Conservation (phyloP, 2,329 filamentous ascomycete species). For the Ceratocystis variospora region DNA sequence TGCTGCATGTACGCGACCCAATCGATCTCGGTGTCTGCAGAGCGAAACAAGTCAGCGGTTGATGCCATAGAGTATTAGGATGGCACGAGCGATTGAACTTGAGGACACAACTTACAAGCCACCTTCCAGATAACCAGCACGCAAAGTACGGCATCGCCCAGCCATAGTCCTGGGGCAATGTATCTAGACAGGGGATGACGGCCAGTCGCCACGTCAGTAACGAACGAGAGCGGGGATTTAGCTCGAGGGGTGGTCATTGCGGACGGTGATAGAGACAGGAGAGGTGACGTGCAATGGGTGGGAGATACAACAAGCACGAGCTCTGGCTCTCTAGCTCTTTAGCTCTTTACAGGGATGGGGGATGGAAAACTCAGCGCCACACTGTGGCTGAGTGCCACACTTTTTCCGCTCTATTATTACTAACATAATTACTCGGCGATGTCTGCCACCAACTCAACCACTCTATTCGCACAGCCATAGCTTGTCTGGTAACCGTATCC, state of each 20-base stretch:
- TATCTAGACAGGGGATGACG: conserved; percentile 37
- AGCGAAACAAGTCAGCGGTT: background rate
- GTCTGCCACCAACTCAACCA: conserved; percentile 52
- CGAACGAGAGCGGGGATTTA: conserved; percentile 20
- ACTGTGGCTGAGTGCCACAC: background rate
- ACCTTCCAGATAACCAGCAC: conserved; percentile 64
- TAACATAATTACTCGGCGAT: conserved; percentile 27
- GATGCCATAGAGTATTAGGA: background rate
- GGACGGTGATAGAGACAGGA: background rate
- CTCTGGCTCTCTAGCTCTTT: background rate
- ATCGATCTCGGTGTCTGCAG: conserved; percentile 83
- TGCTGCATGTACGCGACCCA: conserved; percentile 98
- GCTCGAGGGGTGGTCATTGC: background rate
- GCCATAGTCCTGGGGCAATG: conserved; percentile 48
- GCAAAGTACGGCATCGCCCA: conserved; percentile 59
- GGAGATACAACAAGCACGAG: background rate
- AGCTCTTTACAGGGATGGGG: background rate
- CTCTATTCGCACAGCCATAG: conserved; percentile 57
- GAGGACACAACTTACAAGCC: conserved; percentile 48
- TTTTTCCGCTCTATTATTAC: background rate
- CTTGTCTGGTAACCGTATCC: conserved; percentile 62
- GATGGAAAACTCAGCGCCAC: background rate
- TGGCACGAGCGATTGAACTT: background rate
- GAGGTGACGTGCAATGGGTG: background rate
- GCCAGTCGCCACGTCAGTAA: conserved; percentile 34